A percentile compares a stretch with the other conserved stretches of the same genome.
phyloP scores from a whole-genome alignment of 2,329 filamentous ascomycete genomes.

The Fusarium equiseti region DNA sequence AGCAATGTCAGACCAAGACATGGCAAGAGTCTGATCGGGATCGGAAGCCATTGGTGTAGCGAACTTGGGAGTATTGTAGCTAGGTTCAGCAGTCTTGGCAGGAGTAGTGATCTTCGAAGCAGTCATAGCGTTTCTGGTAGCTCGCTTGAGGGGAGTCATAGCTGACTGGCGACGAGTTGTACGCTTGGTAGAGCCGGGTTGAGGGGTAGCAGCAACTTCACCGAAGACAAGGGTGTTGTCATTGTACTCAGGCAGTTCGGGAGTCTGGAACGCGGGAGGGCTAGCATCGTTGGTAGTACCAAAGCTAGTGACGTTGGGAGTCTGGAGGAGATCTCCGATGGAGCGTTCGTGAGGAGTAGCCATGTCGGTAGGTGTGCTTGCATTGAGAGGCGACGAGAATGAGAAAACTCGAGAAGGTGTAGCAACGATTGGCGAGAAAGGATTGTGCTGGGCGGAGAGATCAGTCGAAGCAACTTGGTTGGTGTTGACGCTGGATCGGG shows the following conservation, averaged over 20 bases:
- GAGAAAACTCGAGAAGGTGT: neutral
- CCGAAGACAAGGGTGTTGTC: constrained; percentile 27
- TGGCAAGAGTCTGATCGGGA: neutral
- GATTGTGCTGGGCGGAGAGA: neutral
- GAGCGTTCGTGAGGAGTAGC: neutral
- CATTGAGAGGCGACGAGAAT: neutral
- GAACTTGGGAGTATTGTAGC: neutral
- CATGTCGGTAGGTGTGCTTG: neutral
- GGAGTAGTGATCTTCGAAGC: neutral
- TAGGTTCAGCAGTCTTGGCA: neutral
- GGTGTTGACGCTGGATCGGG: constrained; percentile 34
- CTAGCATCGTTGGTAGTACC: neutral
- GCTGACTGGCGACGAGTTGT: constrained; percentile 14
- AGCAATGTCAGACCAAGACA: constrained; percentile 5
- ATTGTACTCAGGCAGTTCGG: constrained; percentile 12
- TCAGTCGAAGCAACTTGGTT: neutral
- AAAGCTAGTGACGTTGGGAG: constrained; percentile 10
- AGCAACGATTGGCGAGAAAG: constrained; percentile 1
- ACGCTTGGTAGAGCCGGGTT: neutral
- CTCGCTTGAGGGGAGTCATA: constrained; percentile 8
- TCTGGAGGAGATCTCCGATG: neutral
- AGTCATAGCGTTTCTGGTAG: neutral
- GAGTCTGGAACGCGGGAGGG: constrained; percentile 4
- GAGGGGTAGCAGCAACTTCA: neutral
- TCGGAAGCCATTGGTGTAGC: neutral